Evolutionary conservation across 768 basidiomycete genomes (phyloP), one percentile per base, ranked within the genome.

Genomic region (Cystobasidium onofrii): DNA sequence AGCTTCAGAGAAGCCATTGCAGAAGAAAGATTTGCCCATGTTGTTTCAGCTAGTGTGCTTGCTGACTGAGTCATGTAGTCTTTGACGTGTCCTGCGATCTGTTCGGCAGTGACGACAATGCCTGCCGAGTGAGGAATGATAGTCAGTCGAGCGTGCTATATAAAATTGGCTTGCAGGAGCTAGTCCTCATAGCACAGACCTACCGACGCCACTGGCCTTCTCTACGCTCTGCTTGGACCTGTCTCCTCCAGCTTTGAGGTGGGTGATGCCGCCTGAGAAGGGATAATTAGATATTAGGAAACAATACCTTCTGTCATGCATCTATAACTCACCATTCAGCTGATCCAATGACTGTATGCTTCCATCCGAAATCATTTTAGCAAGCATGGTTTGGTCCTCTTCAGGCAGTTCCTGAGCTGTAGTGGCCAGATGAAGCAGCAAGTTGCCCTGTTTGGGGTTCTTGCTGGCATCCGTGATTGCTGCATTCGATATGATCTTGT

Each of bases 141-240:
- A n/a, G n/a, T n/a, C n/a, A n/a, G n/a, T n/a, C n/a, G n/a, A n/a
- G n/a, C n/a, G n/a, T n/a, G n/a, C n/a, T n/a, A n/a, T n/a, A n/a
- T n/a, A n/a, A n/a, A n/a, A 78, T 7, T n/a, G 54, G 4, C 10
- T 6, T 15, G n/a, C 54, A 43, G 13, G 69, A 13, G 62, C 34
- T 64, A 29, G 60, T 41, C 36, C 60, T 29, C 41, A 17, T 20
- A 31, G 29, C 15, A 13, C 12, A 17, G 18, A 82, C 91, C 77
- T 75, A 92, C 95, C 95, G 74, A 97, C 88, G 75, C 95, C 95
- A 80, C 91, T 92, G 13, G 86, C 83, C 75, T 85, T 83, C 78
- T 93, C 85, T 78, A 97, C 95, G 50, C 87, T 88, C 13, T 78
- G 81, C 15, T 86, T 85, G 76, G 92, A 83, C 41, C 91, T 88